Conservation (phyloP, 495 filamentous ascomycete species). For the Talaromyces wortmannii region DNA sequence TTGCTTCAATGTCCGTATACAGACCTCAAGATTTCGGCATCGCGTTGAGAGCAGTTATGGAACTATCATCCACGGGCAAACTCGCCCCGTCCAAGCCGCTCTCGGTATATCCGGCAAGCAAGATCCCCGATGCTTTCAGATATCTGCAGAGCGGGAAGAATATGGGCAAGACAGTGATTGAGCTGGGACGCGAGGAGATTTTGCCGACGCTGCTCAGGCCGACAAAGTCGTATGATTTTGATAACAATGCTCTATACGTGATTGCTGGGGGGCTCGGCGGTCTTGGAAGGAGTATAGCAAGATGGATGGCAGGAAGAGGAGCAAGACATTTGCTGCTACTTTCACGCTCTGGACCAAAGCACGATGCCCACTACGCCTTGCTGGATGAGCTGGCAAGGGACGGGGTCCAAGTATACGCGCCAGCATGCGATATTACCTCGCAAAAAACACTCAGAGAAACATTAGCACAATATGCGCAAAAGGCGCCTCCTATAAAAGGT, state of each 20-base stretch:
- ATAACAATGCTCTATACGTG: constrained; percentile 17
- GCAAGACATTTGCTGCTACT: constrained; percentile 20
- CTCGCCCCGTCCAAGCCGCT: no score
- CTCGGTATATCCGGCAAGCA: no score
- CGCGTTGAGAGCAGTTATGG: no score
- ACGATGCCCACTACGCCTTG: constrained; percentile 2
- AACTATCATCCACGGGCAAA: no score
- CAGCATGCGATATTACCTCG: constrained; percentile 30
- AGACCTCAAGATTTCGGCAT: no score
- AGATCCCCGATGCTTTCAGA: no score
- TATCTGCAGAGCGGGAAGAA: no score
- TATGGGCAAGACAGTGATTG: no score
- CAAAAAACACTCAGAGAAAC: not conserved
- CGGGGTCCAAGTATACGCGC: constrained; percentile 17
- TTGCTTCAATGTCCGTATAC: no score
- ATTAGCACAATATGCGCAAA: not conserved
- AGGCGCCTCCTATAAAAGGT: constrained; percentile 42
- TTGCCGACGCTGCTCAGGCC: not conserved
- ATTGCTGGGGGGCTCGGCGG: constrained; percentile 28
- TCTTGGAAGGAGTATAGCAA: constrained; percentile 14
- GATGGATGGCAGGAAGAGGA: constrained; percentile 20
- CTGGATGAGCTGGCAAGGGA: constrained; percentile 5
- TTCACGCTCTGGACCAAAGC: constrained; percentile 10
- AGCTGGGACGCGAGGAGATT: not conserved
- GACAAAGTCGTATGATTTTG: constrained; percentile 1